Percentiles rank a stretch among this genome's conserved stretches.
Evolutionary conservation across 768 basidiomycete species (phyloP).

Genomic region (Phylloporus sp.): DNA sequence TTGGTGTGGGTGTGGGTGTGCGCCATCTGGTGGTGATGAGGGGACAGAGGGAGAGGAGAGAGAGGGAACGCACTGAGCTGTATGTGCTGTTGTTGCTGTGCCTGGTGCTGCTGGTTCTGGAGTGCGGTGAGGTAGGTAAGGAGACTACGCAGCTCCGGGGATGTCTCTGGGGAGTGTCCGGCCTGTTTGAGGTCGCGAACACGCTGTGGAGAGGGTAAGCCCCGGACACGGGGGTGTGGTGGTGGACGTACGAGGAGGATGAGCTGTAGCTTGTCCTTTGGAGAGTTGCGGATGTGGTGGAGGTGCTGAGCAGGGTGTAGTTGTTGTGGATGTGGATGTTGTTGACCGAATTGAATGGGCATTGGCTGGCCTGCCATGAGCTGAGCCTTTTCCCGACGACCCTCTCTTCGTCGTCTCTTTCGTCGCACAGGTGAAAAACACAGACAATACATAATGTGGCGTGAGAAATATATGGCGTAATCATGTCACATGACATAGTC

Average conservation of each 20-base stretch:
- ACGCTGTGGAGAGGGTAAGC: slow-evolving; percentile 34
- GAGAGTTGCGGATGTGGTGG: slow-evolving; percentile 7
- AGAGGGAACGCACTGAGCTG: slow-evolving; percentile 31
- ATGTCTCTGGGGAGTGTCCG: slow-evolving; percentile 45
- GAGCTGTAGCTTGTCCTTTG: slow-evolving; percentile 26
- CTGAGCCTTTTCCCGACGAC: slow-evolving; percentile 2
- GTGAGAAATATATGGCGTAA: slow-evolving; percentile 12
- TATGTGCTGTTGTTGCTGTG: slow-evolving; percentile 28
- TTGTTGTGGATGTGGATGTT: slow-evolving; percentile 11
- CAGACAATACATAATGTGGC: slow-evolving; percentile 16
- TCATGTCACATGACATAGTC: slow-evolving; percentile 13
- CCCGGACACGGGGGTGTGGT: background rate
- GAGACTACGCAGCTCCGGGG: slow-evolving; percentile 41
- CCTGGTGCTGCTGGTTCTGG: slow-evolving; percentile 21
- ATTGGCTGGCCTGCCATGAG: slow-evolving; percentile 24
- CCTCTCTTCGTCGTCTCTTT: slow-evolving; percentile 8
- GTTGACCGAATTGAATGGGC: slow-evolving; percentile 24
- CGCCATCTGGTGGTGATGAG: slow-evolving; percentile 30
- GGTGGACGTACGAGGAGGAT: slow-evolving; percentile 13
- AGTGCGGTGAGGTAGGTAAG: slow-evolving; percentile 35
- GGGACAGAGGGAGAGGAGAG: background rate
- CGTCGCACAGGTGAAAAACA: slow-evolving; percentile 15
- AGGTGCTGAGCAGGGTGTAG: slow-evolving; percentile 9
- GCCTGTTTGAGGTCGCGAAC: slow-evolving; percentile 39
- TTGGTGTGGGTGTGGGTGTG: slow-evolving; percentile 22